Evolutionary conservation across 2,329 filamentous ascomycete genomes (phyloP).

Genomic region (Alternaria viburni): DNA sequence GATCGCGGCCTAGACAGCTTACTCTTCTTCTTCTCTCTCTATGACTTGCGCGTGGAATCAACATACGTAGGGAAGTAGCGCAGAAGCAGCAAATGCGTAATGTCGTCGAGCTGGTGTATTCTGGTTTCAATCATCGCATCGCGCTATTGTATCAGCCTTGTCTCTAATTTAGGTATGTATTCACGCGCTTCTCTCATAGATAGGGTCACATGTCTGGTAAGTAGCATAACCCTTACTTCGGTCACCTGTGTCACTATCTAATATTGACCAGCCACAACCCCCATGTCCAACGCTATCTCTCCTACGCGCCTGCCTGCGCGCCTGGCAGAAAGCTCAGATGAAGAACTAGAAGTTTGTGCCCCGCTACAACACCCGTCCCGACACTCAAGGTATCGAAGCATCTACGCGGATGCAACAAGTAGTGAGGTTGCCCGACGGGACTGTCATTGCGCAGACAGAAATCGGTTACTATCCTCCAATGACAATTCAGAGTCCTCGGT

Average conservation of each 20-base stretch:
- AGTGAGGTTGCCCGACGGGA: background rate
- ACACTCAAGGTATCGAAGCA: background rate
- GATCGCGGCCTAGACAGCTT: constrained; percentile 9
- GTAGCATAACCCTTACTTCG: background rate
- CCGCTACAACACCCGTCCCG: background rate
- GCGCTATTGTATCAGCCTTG: background rate
- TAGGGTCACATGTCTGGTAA: background rate
- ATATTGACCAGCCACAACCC: background rate
- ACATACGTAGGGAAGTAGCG: background rate
- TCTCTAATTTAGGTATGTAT: background rate
- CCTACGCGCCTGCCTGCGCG: background rate
- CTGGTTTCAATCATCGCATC: background rate
- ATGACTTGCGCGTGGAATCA: background rate
- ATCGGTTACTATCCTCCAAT: background rate
- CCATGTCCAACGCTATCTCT: background rate
- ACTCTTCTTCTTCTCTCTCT: background rate
- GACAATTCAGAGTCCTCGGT: background rate
- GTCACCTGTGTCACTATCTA: background rate
- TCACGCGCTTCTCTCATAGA: background rate
- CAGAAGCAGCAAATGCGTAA: background rate
- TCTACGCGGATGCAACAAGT: background rate
- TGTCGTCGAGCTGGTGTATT: background rate
- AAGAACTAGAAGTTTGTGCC: background rate
- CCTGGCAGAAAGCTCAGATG: background rate
- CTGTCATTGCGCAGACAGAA: background rate